phyloP scores from a whole-genome alignment of 257 asterid genomes.

The Solanum raphanifolium region DNA sequence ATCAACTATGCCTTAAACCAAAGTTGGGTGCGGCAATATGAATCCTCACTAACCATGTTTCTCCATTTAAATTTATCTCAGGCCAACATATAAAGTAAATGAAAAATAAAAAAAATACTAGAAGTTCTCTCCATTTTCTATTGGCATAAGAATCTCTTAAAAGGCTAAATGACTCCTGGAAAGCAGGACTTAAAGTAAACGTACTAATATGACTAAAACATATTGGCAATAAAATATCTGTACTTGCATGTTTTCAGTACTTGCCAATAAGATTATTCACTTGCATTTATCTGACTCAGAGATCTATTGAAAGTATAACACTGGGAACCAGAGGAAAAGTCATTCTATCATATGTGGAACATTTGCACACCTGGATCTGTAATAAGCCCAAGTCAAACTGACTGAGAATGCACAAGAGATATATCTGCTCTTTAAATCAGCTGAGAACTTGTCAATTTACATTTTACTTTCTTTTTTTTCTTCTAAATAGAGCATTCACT shows the following conservation, averaged over 20 bases:
- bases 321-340: neutral
- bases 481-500: neutral
- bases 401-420: neutral
- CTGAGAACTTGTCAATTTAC: neutral
- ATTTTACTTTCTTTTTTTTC: neutral
- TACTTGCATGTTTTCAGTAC: neutral
- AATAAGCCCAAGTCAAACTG: neutral
- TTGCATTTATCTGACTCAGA: neutral
- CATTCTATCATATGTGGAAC: neutral
- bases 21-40: neutral
- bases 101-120: neutral
- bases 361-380: neutral
- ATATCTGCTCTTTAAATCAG: neutral
- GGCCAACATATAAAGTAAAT: neutral
- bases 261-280: neutral
- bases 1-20: neutral
- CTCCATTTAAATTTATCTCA: neutral
- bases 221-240: neutral
- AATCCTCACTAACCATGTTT: neutral
- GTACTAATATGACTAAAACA: neutral
- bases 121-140: neutral
- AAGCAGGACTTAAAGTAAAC: neutral
- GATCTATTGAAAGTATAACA: neutral
- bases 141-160: neutral
- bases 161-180: neutral